A percentile compares a stretch with the other conserved stretches of the same genome.
Evolutionary conservation across 345 rosid species (phyloP).

Genomic region (Combretum micranthum): DNA sequence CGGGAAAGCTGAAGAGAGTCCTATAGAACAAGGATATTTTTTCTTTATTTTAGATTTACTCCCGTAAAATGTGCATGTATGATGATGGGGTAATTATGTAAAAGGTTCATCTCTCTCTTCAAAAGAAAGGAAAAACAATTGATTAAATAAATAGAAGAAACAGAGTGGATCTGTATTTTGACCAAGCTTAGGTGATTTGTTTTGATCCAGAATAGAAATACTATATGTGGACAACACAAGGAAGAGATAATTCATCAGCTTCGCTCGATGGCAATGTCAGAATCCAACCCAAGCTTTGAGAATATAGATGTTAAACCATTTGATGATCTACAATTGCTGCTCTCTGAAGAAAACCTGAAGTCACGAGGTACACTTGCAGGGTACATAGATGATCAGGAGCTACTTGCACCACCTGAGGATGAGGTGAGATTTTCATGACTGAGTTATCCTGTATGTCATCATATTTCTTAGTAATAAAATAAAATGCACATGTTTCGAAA

Average conservation of each 20-base stretch:
- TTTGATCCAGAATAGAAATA: slow-evolving; percentile 66
- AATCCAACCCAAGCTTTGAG: slow-evolving; percentile 33
- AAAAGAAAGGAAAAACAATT: no score
- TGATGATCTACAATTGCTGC: slow-evolving; percentile 19
- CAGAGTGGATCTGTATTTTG: slow-evolving; percentile 8
- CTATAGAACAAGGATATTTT: no score
- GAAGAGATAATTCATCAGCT: slow-evolving; percentile 72
- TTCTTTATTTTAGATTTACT: no score
- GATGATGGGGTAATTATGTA: no score
- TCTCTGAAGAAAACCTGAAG: slow-evolving; percentile 17
- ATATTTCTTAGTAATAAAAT: not conserved
- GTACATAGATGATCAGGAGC: slow-evolving; percentile 16
- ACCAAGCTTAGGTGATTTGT: slow-evolving; percentile 17
- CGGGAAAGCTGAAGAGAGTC: no score
- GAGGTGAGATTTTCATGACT: slow-evolving; percentile 29
- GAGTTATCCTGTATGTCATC: not conserved
- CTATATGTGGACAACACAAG: slow-evolving; percentile 66
- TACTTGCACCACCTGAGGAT: slow-evolving; percentile 20
- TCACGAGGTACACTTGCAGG: slow-evolving; percentile 10
- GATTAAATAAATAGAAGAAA: no score
- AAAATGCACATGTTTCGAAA: not conserved
- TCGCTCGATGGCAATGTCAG: slow-evolving; percentile 40
- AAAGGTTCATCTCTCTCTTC: no score
- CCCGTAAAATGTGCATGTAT: no score
- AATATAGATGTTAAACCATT: slow-evolving; percentile 19